Conservation (phyloP, 148 eudicot species). For the Salicornia ramosissima region DNA sequence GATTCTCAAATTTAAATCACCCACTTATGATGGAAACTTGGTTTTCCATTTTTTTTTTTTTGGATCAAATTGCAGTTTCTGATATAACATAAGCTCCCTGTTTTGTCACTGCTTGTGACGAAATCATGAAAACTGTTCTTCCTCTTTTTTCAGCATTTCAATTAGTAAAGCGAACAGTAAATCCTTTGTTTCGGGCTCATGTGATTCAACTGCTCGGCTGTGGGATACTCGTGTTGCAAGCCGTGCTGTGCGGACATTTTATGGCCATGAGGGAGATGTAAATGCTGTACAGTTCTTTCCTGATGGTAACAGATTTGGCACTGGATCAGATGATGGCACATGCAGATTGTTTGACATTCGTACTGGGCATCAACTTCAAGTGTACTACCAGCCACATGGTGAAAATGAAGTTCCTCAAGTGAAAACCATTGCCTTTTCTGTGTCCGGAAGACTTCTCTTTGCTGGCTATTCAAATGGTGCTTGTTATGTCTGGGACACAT, state of each 20-base stretch:
- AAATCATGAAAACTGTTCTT: background rate
- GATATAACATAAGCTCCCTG: background rate
- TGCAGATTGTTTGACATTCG: conserved; percentile 89
- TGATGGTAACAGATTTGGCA: conserved; percentile 96
- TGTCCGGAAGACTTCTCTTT: conserved; percentile 91
- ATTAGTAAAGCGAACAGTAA: conserved; percentile 64
- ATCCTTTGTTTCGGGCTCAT: conserved; percentile 90
- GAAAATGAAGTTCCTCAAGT: conserved; percentile 64
- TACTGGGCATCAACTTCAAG: conserved; percentile 97
- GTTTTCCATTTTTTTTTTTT: too few species aligned
- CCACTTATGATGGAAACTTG: background rate
- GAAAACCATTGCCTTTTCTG: conserved; percentile 82
- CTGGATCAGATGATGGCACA: conserved; percentile 95
- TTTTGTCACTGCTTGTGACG: too few species aligned
- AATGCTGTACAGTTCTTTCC: conserved; percentile 93
- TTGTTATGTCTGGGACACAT: conserved; percentile 96
- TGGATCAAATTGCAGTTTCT: background rate
- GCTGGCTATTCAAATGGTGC: conserved; percentile 82
- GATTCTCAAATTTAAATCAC: background rate
- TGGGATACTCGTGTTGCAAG: conserved; percentile 99
- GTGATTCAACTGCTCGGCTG: conserved; percentile 84
- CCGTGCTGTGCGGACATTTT: conserved; percentile 88
- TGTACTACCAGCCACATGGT: conserved; percentile 55
- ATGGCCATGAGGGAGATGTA: conserved; percentile 93
- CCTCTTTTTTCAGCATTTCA: conserved; percentile 58